phyloP scores from a whole-genome alignment of 208 protist genomes.

The Trypanosomatidae sp. region DNA sequence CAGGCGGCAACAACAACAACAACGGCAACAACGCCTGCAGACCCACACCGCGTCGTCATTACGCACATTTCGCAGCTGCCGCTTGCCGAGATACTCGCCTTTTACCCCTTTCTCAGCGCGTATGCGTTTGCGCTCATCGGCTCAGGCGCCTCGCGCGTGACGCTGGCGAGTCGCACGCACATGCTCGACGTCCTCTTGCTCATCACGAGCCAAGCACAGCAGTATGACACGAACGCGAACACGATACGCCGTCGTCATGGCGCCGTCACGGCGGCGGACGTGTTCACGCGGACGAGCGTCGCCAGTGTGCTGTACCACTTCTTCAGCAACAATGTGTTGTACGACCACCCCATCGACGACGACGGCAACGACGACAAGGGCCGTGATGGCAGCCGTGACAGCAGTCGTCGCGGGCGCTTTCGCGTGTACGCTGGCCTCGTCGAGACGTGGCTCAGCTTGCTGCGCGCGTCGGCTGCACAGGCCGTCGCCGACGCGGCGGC shows the following conservation, averaged over 20 bases:
- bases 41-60: slow-evolving; percentile 39
- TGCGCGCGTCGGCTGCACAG: slow-evolving; percentile 7
- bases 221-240: slow-evolving; percentile 46
- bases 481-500: background rate
- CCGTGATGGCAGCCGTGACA: background rate
- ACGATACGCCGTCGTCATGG: slow-evolving; percentile 39
- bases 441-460: slow-evolving; percentile 50
- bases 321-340: slow-evolving; percentile 71
- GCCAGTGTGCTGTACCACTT: slow-evolving; percentile 64
- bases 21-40: slow-evolving; percentile 5
- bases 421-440: slow-evolving; percentile 68
- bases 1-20: too few species aligned
- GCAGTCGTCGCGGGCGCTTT: background rate
- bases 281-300: slow-evolving; percentile 37
- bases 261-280: slow-evolving; percentile 8
- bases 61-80: slow-evolving; percentile 43
- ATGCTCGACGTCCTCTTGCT: slow-evolving; percentile 56
- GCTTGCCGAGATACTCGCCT: slow-evolving; percentile 68
- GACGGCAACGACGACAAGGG: slow-evolving; percentile 17
- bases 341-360: slow-evolving; percentile 13
- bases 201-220: slow-evolving; percentile 49
- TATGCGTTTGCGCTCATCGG: slow-evolving; percentile 69
- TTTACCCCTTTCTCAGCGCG: slow-evolving; percentile 69
- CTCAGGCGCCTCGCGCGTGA: slow-evolving; percentile 44
- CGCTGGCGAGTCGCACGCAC: slow-evolving; percentile 43